A percentile compares a stretch with the other conserved stretches of the same genome.
Evolutionary conservation across 306 rosid species (phyloP).

Genomic region (Glycyrrhiza uralensis): DNA sequence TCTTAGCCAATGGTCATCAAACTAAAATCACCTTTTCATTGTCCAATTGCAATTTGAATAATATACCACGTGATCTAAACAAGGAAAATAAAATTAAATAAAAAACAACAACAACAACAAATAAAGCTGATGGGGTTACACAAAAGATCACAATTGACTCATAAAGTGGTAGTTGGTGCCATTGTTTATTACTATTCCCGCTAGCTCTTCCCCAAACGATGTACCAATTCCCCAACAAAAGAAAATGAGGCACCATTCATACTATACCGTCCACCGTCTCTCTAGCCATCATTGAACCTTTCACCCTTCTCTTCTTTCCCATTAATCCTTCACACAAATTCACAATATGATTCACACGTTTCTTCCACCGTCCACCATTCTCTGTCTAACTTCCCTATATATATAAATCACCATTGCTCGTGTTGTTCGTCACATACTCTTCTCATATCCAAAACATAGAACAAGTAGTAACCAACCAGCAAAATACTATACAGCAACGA

Average conservation of each 20-base stretch:
- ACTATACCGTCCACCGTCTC: neutral
- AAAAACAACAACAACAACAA: neutral
- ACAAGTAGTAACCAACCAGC: neutral
- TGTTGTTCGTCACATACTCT: neutral
- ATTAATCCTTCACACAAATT: neutral
- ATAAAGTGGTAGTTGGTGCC: neutral
- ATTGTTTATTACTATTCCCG: neutral
- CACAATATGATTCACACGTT: neutral
- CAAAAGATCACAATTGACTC: neutral
- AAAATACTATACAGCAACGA: neutral
- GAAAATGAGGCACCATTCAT: neutral
- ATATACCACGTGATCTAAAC: neutral
- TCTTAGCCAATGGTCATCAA: too few relatives aligned
- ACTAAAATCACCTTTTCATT: neutral
- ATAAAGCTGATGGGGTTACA: neutral
- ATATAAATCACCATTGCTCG: neutral
- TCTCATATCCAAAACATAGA: neutral
- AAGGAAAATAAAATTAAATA: neutral
- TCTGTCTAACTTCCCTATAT: neutral
- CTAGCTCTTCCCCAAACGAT: neutral
- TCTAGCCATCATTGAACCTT: constrained; percentile 4
- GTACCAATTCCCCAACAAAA: constrained; percentile 6
- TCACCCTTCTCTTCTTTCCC: neutral
- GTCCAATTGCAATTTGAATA: neutral
- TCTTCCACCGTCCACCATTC: neutral